Percentiles rank a stretch among this genome's conserved stretches.
These are phyloP conservation scores for Lipomyces spencermartinsiae DNA, from an alignment of 805 yeast genomes.

Conservation along the genomic window DNA sequence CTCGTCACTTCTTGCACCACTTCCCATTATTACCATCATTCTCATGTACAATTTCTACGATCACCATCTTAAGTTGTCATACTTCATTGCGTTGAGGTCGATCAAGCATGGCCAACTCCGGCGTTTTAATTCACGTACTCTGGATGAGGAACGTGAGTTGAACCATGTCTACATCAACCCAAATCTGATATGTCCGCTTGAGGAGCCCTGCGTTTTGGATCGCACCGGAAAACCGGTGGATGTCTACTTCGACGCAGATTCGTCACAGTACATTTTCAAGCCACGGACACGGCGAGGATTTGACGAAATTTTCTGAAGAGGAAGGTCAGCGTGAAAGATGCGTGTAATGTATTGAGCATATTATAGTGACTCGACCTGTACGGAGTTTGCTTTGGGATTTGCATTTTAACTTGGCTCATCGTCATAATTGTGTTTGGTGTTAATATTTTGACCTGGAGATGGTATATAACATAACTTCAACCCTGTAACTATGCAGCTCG, in stretches of 20 bases:
- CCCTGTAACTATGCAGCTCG: not conserved
- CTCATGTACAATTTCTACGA: slow-evolving; percentile 81
- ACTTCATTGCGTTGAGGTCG: slow-evolving; percentile 86
- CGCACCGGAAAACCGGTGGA: slow-evolving; percentile 29
- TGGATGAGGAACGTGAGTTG: slow-evolving; percentile 79
- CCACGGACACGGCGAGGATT: not conserved
- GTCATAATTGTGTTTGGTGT: not conserved
- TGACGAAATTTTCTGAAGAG: not conserved
- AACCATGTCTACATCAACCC: slow-evolving; percentile 81
- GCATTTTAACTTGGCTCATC: not conserved
- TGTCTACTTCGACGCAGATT: slow-evolving; percentile 23
- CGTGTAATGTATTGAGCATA: not conserved
- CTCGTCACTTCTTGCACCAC: slow-evolving; percentile 74
- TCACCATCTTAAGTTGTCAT: slow-evolving; percentile 77
- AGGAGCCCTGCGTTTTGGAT: slow-evolving; percentile 80
- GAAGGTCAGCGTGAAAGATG: not conserved
- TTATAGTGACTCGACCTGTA: not conserved
- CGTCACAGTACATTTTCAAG: not conserved
- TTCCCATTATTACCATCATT: slow-evolving; percentile 71
- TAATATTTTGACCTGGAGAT: not conserved
- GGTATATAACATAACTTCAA: not conserved
- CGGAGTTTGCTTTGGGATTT: not conserved
- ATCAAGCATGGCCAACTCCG: slow-evolving; percentile 37
- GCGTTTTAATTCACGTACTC: slow-evolving; percentile 53
- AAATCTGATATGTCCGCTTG: slow-evolving; percentile 67